These are phyloP conservation scores for Lactuca saligna DNA, from an alignment of 129 eudicot genomes.

Conservation along the genomic window DNA sequence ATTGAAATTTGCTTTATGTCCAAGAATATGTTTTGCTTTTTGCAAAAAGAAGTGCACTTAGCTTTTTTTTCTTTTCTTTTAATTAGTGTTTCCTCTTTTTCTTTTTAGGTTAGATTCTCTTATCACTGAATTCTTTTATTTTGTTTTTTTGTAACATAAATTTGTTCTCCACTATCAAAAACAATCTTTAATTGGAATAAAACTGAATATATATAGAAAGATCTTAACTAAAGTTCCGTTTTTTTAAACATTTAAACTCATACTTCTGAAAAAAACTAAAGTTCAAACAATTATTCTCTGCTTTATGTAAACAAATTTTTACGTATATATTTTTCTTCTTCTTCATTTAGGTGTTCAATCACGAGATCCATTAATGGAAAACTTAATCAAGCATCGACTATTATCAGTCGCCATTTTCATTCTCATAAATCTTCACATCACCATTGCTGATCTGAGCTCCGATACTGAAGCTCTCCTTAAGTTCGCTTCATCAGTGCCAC, in stretches of 20 bases:
- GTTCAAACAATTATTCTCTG: conserved; percentile 32
- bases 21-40: conserved; percentile 44
- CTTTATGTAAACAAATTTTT: conserved; percentile 30
- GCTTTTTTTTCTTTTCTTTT: conserved; percentile 56
- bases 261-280: conserved; percentile 23
- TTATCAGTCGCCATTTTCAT: conserved; percentile 32
- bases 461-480: conserved; percentile 67
- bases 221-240: not conserved
- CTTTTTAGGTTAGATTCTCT: conserved; percentile 64
- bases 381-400: conserved; percentile 30
- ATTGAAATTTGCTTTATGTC: conserved; percentile 21
- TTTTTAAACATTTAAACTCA: conserved; percentile 19
- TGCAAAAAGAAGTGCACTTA: conserved; percentile 32
- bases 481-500: conserved; percentile 64
- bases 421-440: conserved; percentile 32
- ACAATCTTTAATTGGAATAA: conserved; percentile 1
- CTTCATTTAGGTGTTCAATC: conserved; percentile 35
- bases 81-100: conserved; percentile 38
- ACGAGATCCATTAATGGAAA: conserved; percentile 23
- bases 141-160: conserved; percentile 32
- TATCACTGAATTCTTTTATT: conserved; percentile 35
- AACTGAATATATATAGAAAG: conserved; percentile 10
- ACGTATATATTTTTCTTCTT: not conserved
- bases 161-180: conserved; percentile 30
- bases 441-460: conserved; percentile 52